Conservation (phyloP, 208 protist genomes). For the Acanthamoeba divionensis region DNA sequence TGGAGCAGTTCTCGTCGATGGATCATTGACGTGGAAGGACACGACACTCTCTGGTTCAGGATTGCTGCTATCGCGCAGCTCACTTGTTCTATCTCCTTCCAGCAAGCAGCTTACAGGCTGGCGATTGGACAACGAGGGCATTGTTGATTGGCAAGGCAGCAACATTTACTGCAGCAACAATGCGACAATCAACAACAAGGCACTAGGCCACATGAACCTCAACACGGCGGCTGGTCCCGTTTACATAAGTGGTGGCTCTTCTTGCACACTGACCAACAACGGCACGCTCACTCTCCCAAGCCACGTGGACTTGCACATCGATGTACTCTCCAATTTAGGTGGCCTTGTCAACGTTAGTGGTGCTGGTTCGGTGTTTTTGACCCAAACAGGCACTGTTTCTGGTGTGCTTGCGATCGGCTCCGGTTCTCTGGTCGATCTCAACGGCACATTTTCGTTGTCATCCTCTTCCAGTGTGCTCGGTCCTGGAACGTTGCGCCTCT, state of each 20-base stretch:
- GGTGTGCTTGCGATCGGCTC: not conserved
- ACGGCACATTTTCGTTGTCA: not conserved
- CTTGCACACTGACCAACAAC: constrained; percentile 50
- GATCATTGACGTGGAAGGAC: constrained; percentile 34
- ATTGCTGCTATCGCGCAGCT: not conserved
- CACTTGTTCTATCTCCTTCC: not conserved
- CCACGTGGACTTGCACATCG: not conserved
- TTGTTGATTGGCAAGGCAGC: not conserved
- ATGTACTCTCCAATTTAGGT: not conserved
- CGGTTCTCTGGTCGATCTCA: not conserved
- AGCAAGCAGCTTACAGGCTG: not conserved
- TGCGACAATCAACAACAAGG: not conserved
- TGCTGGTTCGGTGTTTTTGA: not conserved
- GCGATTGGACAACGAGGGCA: not conserved
- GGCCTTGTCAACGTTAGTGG: not conserved
- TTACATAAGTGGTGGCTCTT: not conserved
- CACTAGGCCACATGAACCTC: not conserved
- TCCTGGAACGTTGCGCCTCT: not conserved
- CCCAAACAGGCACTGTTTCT: not conserved
- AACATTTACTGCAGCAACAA: constrained; percentile 24
- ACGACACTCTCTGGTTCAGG: constrained; percentile 20
- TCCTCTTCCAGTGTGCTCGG: not conserved
- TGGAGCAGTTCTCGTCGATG: not conserved
- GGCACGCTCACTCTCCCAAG: not conserved
- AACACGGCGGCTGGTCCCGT: not conserved